A percentile compares a stretch with the other conserved stretches of the same genome.
phyloP scores from a whole-genome alignment of 208 protist species.

The Plasmodiophora brassicae region DNA sequence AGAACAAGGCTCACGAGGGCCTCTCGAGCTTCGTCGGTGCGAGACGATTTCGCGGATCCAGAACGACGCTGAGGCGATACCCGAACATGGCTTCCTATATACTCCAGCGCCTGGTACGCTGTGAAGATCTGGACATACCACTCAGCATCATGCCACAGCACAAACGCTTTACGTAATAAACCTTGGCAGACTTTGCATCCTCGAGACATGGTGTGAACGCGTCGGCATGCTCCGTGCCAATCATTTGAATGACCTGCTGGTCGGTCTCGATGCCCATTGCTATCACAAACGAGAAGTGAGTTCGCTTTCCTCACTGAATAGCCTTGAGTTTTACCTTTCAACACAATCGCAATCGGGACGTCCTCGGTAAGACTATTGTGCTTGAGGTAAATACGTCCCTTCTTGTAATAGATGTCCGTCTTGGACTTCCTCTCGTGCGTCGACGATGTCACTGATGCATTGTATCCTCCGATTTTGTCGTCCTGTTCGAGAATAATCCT shows the following conservation, averaged over 20 bases:
- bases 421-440: constrained; percentile 58
- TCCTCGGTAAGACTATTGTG: constrained; percentile 97
- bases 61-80: not conserved
- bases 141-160: not conserved
- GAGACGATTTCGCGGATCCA: not conserved
- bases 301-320: not conserved
- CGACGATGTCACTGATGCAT: constrained; percentile 61
- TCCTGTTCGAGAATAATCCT: constrained; percentile 87
- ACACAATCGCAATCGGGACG: constrained; percentile 88
- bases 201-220: constrained; percentile 6
- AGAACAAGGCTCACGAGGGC: constrained; percentile 52
- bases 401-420: constrained; percentile 68
- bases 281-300: not conserved
- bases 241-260: constrained; percentile 80
- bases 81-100: constrained; percentile 52
- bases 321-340: constrained; percentile 72
- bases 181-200: constrained; percentile 27
- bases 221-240: not conserved
- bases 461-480: constrained; percentile 50
- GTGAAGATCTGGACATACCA: constrained; percentile 61
- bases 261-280: constrained; percentile 95
- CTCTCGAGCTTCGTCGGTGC: constrained; percentile 45
- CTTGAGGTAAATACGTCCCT: constrained; percentile 86
- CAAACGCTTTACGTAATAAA: not conserved
- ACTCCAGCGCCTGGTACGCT: constrained; percentile 86